Conservation (phyloP, 1,284 basidiomycete species). For the Puccinia brachypodii region DNA sequence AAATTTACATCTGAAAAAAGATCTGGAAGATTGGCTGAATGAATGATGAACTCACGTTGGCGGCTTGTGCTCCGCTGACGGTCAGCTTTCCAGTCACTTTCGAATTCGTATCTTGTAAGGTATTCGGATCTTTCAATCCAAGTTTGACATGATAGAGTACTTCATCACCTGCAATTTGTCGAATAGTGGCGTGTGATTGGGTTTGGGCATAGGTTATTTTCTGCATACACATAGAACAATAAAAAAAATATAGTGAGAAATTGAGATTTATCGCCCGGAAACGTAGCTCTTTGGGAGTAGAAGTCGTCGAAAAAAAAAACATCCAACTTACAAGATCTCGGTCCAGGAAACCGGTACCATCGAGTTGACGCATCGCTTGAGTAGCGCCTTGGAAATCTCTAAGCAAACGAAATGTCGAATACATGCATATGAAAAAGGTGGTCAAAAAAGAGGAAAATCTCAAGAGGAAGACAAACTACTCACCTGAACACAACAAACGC, state of each 20-base stretch:
- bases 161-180: constrained; percentile 40
- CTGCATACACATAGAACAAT: not conserved
- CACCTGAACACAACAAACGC: constrained; percentile 95
- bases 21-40: not conserved
- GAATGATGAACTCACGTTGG: constrained; percentile 16
- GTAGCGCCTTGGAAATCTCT: constrained; percentile 47
- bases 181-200: constrained; percentile 35
- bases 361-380: constrained; percentile 46
- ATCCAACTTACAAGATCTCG: constrained; percentile 38
- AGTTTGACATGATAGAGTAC: constrained; percentile 48
- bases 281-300: too few species aligned
- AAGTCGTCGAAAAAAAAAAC: not conserved
- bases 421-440: not conserved
- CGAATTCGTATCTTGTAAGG: constrained; percentile 34
- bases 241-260: not conserved
- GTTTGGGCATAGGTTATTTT: constrained; percentile 43
- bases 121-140: constrained; percentile 45
- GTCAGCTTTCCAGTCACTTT: constrained; percentile 25
- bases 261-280: too few species aligned
- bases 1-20: not conserved
- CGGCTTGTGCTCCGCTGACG: constrained; percentile 45
- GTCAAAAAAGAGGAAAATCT: constrained; percentile 75
- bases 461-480: constrained; percentile 81
- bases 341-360: constrained; percentile 43
- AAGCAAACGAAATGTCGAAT: not conserved